Percentiles rank a stretch among this genome's conserved stretches.
phyloP scores from a whole-genome alignment of 2,329 filamentous ascomycete species.

The Phaeosphaeriaceae sp. region DNA sequence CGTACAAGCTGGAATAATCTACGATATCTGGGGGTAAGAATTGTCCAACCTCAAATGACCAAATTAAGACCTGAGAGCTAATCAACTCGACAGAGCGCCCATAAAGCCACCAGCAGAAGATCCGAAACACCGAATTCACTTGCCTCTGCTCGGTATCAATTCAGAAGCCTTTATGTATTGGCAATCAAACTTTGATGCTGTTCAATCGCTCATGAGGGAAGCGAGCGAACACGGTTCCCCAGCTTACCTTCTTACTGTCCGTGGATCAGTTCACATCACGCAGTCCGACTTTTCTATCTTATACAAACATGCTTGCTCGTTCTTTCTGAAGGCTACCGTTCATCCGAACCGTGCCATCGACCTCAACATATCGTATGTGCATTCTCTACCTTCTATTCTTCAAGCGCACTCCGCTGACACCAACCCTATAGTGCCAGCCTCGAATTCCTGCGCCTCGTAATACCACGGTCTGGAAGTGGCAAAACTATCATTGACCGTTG shows the following conservation, averaged over 20 bases:
- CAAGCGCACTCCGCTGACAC: background rate
- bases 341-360: conserved; percentile 67
- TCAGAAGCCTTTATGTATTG: conserved; percentile 75
- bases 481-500: conserved; percentile 56
- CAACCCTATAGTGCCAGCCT: conserved; percentile 56
- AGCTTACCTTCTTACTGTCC: conserved; percentile 55
- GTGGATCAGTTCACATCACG: conserved; percentile 69
- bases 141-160: conserved; percentile 68
- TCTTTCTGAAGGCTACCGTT: conserved; percentile 68
- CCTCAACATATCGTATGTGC: conserved; percentile 61
- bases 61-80: background rate
- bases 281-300: conserved; percentile 71
- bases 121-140: conserved; percentile 54
- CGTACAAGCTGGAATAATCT: conserved; percentile 68
- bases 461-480: conserved; percentile 44
- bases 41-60: background rate
- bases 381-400: background rate
- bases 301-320: conserved; percentile 64
- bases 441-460: conserved; percentile 65
- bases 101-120: conserved; percentile 51
- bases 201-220: conserved; percentile 64
- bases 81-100: conserved; percentile 49
- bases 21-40: conserved; percentile 66
- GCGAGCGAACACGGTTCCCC: conserved; percentile 56
- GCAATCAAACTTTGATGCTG: conserved; percentile 66